phyloP scores from a whole-genome alignment of 768 basidiomycete species.

The Termitomyces sp. region DNA sequence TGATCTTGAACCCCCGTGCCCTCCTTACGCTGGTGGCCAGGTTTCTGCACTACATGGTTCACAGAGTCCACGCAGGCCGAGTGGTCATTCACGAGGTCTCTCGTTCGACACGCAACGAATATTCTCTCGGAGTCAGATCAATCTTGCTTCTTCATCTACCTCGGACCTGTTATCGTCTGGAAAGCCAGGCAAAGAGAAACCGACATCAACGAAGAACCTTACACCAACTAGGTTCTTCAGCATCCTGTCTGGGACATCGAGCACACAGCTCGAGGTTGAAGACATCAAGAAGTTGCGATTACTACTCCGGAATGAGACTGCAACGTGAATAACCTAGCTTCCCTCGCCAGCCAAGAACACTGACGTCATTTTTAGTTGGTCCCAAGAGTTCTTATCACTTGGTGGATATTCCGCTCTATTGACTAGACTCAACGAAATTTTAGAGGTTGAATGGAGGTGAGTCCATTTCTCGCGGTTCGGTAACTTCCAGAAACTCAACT shows the following conservation, averaged over 20 bases:
- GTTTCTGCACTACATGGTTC: constrained; percentile 34
- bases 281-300: constrained; percentile 84
- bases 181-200: constrained; percentile 51
- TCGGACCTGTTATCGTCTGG: constrained; percentile 38
- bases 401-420: constrained; percentile 87
- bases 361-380: constrained; percentile 58
- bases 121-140: constrained; percentile 51
- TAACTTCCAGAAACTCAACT: not conserved
- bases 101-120: constrained; percentile 56
- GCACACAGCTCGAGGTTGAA: constrained; percentile 78
- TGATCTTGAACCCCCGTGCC: constrained; percentile 32
- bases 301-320: constrained; percentile 87
- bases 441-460: constrained; percentile 96
- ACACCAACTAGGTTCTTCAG: constrained; percentile 67
- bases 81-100: constrained; percentile 51
- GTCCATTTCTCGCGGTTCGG: constrained; percentile 17
- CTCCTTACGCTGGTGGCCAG: constrained; percentile 29
- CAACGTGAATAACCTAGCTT: constrained; percentile 48
- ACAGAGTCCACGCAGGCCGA: constrained; percentile 36
- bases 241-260: constrained; percentile 64
- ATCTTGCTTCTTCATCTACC: constrained; percentile 41
- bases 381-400: constrained; percentile 75
- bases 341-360: not conserved
- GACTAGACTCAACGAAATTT: constrained; percentile 82
- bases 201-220: constrained; percentile 42